Base-by-base conservation (phyloP, 108 stramenopile genomes). In the Cyclotella distinguenda region DNA sequence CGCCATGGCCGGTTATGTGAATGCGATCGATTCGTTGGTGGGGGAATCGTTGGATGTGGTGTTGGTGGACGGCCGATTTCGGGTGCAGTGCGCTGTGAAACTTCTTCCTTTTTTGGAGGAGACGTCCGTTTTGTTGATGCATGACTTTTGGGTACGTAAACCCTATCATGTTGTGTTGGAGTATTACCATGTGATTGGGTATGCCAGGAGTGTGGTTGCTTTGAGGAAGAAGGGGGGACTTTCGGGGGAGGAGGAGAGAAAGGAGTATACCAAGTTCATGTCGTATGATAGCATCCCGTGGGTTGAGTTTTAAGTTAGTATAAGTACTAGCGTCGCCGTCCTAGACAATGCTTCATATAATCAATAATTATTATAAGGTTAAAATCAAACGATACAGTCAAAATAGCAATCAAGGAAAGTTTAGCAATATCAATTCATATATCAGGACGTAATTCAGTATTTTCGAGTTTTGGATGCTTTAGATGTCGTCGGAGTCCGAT, bases 161-260 rank as follows among this genome's bases (percentile, higher is more conserved):
- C 19, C 42, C 3, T 69, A 69, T 39, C 11, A 39, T 59, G 65
- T 43, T 44, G 50, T 66, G 43, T 18, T 55, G 13, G 52, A 66
- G 18, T 66, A 66, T 55, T 66, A 66, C 44, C 3, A 69, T 50
- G 68, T 69, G 38, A 69, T 69, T 50, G 57, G 68, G n/a, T 69
- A 69, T 42, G 68, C 58, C 16, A 31, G 68, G 10, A 69, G 68
- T 48, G 47, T 69, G 2, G 68, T 69, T 22, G 68, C 58, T 8
- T 51, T 69, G 18, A 69, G 19, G 48, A 69, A 69, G 58, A 68
- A 68, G 46, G 27, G 13, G 38, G 39, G 44, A 13, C 16, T 48
- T 33, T 47, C 66, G 4, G 22, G 9, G 11, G 55, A 68, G 52
- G 44, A 54, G 43, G 66, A 68, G 28, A 25, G 32, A 19, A 47